Conservation (phyloP, 257 asterid species). For the Scutellaria baicalensis region DNA sequence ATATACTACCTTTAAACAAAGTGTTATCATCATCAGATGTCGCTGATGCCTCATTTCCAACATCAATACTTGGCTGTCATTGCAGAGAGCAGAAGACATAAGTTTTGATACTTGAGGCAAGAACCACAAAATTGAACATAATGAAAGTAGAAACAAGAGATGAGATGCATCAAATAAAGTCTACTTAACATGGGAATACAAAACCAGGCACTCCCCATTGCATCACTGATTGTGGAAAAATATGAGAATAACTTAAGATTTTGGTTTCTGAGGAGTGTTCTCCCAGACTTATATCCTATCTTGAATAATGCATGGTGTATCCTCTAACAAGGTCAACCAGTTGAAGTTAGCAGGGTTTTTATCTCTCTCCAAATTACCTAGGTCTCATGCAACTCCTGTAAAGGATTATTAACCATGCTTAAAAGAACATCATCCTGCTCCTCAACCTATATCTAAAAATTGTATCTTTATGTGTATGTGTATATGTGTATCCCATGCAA, state of each 20-base stretch:
- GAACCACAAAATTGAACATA: not conserved
- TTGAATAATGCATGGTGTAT: not conserved
- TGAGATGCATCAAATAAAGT: conserved; percentile 1
- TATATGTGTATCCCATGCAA: not conserved
- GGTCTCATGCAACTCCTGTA: not conserved
- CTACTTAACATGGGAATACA: not conserved
- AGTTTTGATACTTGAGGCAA: conserved; percentile 9
- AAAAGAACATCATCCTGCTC: not conserved
- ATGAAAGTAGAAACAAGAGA: not conserved
- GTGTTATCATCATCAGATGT: conserved; percentile 32
- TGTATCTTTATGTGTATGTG: not conserved
- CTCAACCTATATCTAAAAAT: not conserved
- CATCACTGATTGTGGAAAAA: not conserved
- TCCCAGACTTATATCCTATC: not conserved
- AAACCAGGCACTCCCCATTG: not conserved
- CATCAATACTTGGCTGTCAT: conserved; percentile 48
- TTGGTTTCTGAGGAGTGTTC: conserved; percentile 1
- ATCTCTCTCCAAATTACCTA: not conserved
- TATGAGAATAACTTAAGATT: not conserved
- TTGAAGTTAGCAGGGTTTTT: not conserved
- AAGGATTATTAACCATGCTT: not conserved
- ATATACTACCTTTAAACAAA: conserved; percentile 59
- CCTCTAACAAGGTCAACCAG: not conserved
- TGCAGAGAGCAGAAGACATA: conserved; percentile 9
- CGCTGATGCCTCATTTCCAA: conserved; percentile 35